Conservation (phyloP, 2,329 filamentous ascomycete genomes). For the Monosporascus sp. region DNA sequence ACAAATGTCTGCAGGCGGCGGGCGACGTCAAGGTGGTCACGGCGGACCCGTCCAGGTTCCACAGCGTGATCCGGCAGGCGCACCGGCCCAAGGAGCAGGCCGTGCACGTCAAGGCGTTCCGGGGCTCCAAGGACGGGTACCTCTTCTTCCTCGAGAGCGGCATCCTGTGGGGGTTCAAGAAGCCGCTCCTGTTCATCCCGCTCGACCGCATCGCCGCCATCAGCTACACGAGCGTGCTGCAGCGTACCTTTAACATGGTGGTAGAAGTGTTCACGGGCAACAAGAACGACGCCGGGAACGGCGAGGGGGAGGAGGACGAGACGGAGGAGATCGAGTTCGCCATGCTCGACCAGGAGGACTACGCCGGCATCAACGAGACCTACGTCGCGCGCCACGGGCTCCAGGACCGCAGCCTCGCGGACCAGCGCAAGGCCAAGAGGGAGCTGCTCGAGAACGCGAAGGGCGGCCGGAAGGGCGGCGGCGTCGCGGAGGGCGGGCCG, state of each 20-base stretch:
- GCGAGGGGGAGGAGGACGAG: conserved; percentile 33
- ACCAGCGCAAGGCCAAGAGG: conserved; percentile 59
- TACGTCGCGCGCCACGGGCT: conserved; percentile 57
- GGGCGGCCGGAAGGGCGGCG: conserved; percentile 40
- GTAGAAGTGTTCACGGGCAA: conserved; percentile 48
- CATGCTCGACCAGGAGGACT: conserved; percentile 67
- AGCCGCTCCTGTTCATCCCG: conserved; percentile 60
- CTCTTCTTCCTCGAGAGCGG: conserved; percentile 62
- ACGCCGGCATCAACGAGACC: conserved; percentile 54
- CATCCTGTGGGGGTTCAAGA: conserved; percentile 67
- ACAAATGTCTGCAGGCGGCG: conserved; percentile 43
- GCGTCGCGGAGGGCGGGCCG: conserved; percentile 27
- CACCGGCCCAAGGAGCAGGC: conserved; percentile 57
- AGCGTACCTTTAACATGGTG: conserved; percentile 63
- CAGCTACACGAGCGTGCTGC: conserved; percentile 63
- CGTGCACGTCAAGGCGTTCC: conserved; percentile 60
- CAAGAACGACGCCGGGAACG: background rate
- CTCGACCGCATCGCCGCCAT: conserved; percentile 55
- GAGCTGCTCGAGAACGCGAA: conserved; percentile 55
- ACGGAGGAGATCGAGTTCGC: conserved; percentile 61
- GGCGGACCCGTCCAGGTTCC: conserved; percentile 51
- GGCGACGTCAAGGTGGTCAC: conserved; percentile 42
- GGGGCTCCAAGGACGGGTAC: conserved; percentile 63
- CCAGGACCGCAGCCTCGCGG: conserved; percentile 64
- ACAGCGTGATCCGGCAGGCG: conserved; percentile 49